These are phyloP conservation scores for Sporobolomyces pararoseus DNA, from an alignment of 768 basidiomycete species.

Conservation along the genomic window DNA sequence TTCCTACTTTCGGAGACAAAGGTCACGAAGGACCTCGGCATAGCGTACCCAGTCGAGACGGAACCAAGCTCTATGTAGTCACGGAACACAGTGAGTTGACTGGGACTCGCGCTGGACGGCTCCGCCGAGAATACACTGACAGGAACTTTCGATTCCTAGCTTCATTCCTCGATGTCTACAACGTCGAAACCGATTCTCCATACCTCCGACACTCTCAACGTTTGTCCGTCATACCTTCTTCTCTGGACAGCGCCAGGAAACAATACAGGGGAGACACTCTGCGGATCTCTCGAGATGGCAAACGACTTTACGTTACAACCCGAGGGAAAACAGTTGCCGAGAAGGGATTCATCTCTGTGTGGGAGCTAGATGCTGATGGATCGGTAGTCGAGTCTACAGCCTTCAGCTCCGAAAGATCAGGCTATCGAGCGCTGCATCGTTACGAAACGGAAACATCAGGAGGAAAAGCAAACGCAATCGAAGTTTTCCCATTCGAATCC, in stretches of 20 bases:
- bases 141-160: slow-evolving; percentile 29
- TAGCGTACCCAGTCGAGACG: slow-evolving; percentile 40
- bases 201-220: slow-evolving; percentile 42
- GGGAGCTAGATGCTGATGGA: slow-evolving; percentile 27
- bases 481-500: slow-evolving; percentile 36
- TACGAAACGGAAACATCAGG: slow-evolving; percentile 45
- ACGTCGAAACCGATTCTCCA: slow-evolving; percentile 13
- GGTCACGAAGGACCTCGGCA: slow-evolving; percentile 45
- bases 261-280: slow-evolving; percentile 47
- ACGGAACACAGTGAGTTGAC: slow-evolving; percentile 47
- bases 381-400: slow-evolving; percentile 18
- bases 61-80: slow-evolving; percentile 43
- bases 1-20: slow-evolving; percentile 26
- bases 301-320: slow-evolving; percentile 44
- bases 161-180: slow-evolving; percentile 46
- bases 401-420: too few relatives aligned
- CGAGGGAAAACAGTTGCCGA: slow-evolving; percentile 40
- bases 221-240: slow-evolving; percentile 41
- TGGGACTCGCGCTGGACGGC: too few relatives aligned
- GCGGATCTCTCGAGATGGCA: slow-evolving; percentile 38
- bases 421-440: slow-evolving; percentile 23
- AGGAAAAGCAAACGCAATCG: slow-evolving; percentile 47
- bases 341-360: slow-evolving; percentile 43
- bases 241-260: slow-evolving; percentile 28
- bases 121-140: too few relatives aligned